Evolutionary conservation across 306 rosid genomes (phyloP).

Genomic region (Prunus fruticosa): DNA sequence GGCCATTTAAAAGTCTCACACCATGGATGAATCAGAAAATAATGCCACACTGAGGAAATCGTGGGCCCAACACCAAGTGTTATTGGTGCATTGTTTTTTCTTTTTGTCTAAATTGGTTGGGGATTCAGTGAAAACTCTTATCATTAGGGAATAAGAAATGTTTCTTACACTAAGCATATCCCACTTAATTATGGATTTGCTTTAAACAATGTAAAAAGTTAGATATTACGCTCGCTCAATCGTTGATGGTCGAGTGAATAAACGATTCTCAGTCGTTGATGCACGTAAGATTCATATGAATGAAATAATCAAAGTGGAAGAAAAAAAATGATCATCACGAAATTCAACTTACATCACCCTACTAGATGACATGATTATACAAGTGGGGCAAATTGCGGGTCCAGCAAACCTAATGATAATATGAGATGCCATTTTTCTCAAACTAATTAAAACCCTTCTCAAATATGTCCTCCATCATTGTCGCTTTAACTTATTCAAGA

Average conservation of each 20-base stretch:
- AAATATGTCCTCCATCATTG: slow-evolving; percentile 29
- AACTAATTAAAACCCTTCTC: neutral
- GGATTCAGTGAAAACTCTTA: slow-evolving; percentile 48
- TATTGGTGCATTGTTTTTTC: slow-evolving; percentile 26
- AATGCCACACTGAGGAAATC: neutral
- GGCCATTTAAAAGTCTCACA: slow-evolving; percentile 33
- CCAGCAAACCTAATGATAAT: slow-evolving; percentile 21
- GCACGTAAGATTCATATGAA: too few species aligned
- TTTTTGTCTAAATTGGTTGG: slow-evolving; percentile 49
- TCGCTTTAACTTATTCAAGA: slow-evolving; percentile 4
- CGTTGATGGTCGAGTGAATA: too few species aligned
- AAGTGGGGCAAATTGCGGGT: slow-evolving; percentile 38
- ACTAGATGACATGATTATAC: slow-evolving; percentile 32
- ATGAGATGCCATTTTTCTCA: slow-evolving; percentile 5
- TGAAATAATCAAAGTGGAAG: slow-evolving; percentile 21
- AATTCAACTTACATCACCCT: neutral
- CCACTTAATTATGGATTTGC: slow-evolving; percentile 34
- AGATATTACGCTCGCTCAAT: too few species aligned
- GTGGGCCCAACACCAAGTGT: slow-evolving; percentile 1
- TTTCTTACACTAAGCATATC: slow-evolving; percentile 28
- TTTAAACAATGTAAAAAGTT: too few species aligned
- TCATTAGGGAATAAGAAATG: slow-evolving; percentile 53
- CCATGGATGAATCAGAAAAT: neutral
- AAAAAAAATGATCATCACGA: slow-evolving; percentile 21
- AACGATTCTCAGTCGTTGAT: too few species aligned